Evolutionary conservation across 176 grass and related monocot genomes (phyloP).

Genomic region (Poa pratensis): DNA sequence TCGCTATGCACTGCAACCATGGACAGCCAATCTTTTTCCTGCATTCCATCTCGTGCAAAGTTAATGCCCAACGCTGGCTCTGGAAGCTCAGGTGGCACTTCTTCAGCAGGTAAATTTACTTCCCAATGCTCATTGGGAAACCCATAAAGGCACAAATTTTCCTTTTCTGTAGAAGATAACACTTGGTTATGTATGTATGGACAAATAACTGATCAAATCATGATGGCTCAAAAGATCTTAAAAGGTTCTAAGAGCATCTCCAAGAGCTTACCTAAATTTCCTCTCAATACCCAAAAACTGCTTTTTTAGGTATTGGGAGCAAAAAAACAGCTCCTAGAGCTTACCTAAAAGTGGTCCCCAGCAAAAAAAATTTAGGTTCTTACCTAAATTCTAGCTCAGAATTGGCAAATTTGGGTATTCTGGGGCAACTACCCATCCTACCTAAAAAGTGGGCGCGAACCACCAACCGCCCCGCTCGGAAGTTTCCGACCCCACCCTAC

Average conservation of each 20-base stretch:
- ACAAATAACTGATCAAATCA: background rate
- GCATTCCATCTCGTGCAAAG: constrained; percentile 97
- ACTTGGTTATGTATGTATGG: constrained; percentile 21
- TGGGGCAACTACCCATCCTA: too few species aligned
- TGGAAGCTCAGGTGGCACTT: constrained; percentile 94
- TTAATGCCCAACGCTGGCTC: constrained; percentile 96
- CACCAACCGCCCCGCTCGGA: too few species aligned
- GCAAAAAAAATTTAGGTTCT: too few species aligned
- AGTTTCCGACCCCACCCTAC: too few species aligned
- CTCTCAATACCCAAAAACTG: too few species aligned
- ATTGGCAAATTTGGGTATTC: too few species aligned
- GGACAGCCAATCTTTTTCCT: constrained; percentile 95
- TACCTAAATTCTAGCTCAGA: too few species aligned
- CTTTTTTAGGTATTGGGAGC: too few species aligned
- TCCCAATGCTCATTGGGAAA: constrained; percentile 97
- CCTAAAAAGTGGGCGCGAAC: too few species aligned
- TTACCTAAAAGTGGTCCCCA: too few species aligned
- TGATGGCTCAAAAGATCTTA: background rate
- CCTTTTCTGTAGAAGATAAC: constrained; percentile 71
- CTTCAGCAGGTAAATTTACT: constrained; percentile 96
- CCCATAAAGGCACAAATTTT: constrained; percentile 95
- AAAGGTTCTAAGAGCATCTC: background rate
- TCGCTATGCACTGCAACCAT: constrained; percentile 97
- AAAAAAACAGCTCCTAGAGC: too few species aligned
- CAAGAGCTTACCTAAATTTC: too few species aligned